Evolutionary conservation across 2,329 filamentous ascomycete genomes (phyloP).

Genomic region (Neophaeococcomyces aloes): DNA sequence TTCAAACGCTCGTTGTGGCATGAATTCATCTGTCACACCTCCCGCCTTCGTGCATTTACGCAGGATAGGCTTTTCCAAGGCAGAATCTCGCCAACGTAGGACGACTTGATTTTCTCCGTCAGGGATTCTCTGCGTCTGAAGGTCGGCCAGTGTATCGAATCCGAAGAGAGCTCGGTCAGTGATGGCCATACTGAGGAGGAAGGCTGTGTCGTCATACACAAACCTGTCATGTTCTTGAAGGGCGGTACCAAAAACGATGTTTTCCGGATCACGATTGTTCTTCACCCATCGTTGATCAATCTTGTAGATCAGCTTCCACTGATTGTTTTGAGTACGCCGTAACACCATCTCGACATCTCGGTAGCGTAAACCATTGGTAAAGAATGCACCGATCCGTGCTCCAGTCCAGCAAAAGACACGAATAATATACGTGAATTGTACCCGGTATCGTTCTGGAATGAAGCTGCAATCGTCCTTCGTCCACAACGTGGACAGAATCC

Average conservation of each 20-base stretch:
- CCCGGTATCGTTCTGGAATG: too few relatives aligned
- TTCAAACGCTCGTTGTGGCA: too few relatives aligned
- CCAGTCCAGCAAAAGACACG: too few relatives aligned
- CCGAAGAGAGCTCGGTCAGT: slow-evolving; percentile 10
- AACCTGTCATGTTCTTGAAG: slow-evolving; percentile 5
- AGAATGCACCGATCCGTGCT: not conserved
- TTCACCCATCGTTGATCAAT: slow-evolving; percentile 2
- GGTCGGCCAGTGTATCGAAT: slow-evolving; percentile 10
- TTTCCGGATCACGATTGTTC: not conserved
- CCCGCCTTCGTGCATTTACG: too few relatives aligned
- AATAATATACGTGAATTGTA: too few relatives aligned
- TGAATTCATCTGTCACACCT: too few relatives aligned
- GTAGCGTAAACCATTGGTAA: not conserved
- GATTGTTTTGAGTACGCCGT: not conserved
- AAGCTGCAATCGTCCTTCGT: too few relatives aligned
- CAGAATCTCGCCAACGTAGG: slow-evolving; percentile 7
- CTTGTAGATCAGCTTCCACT: not conserved
- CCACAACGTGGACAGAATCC: too few relatives aligned
- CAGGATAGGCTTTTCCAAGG: slow-evolving; percentile 7
- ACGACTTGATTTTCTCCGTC: slow-evolving; percentile 4
- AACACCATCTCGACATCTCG: not conserved
- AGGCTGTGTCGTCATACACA: slow-evolving; percentile 12
- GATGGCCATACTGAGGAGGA: slow-evolving; percentile 12
- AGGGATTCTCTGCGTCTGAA: slow-evolving; percentile 10
- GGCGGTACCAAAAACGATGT: slow-evolving; percentile 5